A percentile compares a stretch with the other conserved stretches of the same genome.
Evolutionary conservation across 768 basidiomycete genomes (phyloP).

Genomic region (Lactarius tabidus): DNA sequence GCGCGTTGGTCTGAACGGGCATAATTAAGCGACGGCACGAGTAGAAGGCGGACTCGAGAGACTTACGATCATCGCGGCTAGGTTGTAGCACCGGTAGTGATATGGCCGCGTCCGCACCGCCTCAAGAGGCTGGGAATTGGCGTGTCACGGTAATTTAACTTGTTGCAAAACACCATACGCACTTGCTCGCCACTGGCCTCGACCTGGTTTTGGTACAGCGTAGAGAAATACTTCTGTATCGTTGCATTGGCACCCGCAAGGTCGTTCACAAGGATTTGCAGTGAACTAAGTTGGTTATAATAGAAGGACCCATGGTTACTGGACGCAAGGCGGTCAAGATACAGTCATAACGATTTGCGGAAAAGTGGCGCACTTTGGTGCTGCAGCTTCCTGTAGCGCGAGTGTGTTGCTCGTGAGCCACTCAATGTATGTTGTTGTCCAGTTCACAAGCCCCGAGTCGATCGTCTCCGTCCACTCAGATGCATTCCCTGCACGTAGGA

Average conservation of each 20-base stretch:
- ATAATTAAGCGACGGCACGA: background rate
- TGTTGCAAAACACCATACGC: background rate
- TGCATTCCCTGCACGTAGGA: constrained; percentile 29
- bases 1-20: constrained; percentile 28
- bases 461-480: constrained; percentile 30
- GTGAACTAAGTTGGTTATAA: constrained; percentile 31
- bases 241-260: constrained; percentile 28
- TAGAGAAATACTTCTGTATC: constrained; percentile 31
- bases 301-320: constrained; percentile 38
- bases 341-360: background rate
- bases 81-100: constrained; percentile 36
- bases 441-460: constrained; percentile 29
- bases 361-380: constrained; percentile 29
- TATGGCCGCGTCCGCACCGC: constrained; percentile 32
- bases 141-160: background rate
- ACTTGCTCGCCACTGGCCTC: constrained; percentile 31
- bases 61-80: constrained; percentile 33
- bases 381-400: constrained; percentile 25
- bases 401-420: constrained; percentile 31
- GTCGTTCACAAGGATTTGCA: constrained; percentile 33
- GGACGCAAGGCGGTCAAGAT: background rate
- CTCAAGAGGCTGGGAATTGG: constrained; percentile 30
- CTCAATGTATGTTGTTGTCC: constrained; percentile 30
- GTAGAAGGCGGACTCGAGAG: background rate
- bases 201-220: constrained; percentile 31